A percentile compares a stretch with the other conserved stretches of the same genome.
Conservation (phyloP, 2,329 filamentous ascomycete genomes). For the Onygena corvina region DNA sequence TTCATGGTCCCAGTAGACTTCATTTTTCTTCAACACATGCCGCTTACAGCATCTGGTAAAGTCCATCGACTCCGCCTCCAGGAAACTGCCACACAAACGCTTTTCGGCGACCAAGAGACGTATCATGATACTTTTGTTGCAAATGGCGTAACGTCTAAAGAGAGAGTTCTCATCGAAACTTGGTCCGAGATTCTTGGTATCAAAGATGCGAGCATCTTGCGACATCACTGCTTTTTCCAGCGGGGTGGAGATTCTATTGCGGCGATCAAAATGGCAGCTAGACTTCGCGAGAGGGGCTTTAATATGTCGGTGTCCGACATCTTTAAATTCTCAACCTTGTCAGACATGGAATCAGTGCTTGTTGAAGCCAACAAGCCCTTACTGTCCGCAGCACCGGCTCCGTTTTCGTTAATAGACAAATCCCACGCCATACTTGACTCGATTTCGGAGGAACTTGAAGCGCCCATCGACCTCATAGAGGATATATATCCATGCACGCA, state of each 20-base stretch:
- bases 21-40: neutral
- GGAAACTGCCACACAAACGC: conserved; percentile 14
- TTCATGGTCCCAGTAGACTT: conserved; percentile 8
- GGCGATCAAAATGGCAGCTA: neutral
- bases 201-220: neutral
- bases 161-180: neutral
- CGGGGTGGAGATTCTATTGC: neutral
- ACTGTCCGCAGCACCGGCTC: neutral
- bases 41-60: conserved; percentile 6
- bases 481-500: conserved; percentile 24
- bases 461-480: conserved; percentile 28
- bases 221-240: neutral
- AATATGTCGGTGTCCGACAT: conserved; percentile 3
- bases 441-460: conserved; percentile 26
- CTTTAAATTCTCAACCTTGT: neutral
- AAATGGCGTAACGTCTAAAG: neutral
- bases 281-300: neutral
- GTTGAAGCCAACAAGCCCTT: neutral
- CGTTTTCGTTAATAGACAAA: neutral
- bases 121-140: neutral
- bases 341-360: neutral
- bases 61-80: conserved; percentile 15
- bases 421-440: conserved; percentile 28
- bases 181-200: neutral
- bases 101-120: neutral